Evolutionary conservation across 2,329 filamentous ascomycete genomes (phyloP), one percentile per base, ranked within the genome.

Genomic region (Bisporella sp.): DNA sequence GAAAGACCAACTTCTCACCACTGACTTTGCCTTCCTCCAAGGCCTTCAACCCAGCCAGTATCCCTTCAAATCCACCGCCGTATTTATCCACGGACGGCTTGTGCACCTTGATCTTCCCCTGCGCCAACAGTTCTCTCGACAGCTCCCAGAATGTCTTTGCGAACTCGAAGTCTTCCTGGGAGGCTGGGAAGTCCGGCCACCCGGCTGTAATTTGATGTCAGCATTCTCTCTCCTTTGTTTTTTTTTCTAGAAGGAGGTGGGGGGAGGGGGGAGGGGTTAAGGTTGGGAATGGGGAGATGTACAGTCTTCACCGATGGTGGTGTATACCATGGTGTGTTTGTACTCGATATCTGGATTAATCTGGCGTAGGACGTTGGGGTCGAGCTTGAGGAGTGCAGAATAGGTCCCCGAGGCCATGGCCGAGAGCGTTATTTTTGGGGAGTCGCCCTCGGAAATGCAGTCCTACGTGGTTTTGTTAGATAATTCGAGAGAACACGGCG

Each of bases 1-100:
- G 71, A 55, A 72, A 73, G 1, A 75, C 73, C 46, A 75, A 59
- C 64, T 75, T 75, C 21, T 66, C 64, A 6, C 66, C 72, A 48
- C 69, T 72, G 30, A 74, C 61, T 51, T 62, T 59, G 1, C 62
- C 59, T 33, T 57, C 45, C 41, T 50, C 57, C 59, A 65, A 52
- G 6, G 52, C 50, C 9, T 62, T 41, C 57, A 65, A 53, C 5
- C 62, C 63, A 39, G 53, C 51, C 39, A 64, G 39, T 11, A 62
- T 50, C 6, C 62, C 63, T 41, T 64, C 60, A 8, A 65, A 52
- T 1, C 62, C 61, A 63, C 57, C 64, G 1, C 62, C 60, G 40
- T 55, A 60, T 48, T 61, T 62, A 45, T 62, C 56, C 2, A 62
- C 49, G 21, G 37, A 30, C 6, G 55, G 49, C 31, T 61, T 62